phyloP scores from a whole-genome alignment of 345 rosid species.

The Fremontodendron californicum region DNA sequence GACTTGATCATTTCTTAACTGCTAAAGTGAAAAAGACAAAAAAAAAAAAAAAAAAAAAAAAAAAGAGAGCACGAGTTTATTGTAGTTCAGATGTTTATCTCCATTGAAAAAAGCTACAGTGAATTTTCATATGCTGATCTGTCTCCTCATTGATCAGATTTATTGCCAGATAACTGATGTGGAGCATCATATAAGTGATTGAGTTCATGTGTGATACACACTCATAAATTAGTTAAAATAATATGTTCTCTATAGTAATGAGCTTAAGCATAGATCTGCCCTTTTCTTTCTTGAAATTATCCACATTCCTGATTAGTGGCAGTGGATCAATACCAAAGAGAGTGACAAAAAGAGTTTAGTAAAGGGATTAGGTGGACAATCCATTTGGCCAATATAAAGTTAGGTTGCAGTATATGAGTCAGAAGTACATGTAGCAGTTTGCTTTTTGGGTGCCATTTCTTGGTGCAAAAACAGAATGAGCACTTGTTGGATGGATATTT shows the following conservation, averaged over 20 bases:
- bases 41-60: neutral
- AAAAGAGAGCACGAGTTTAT: neutral
- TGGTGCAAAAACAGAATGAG: conserved; percentile 16
- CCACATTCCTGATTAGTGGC: conserved; percentile 26
- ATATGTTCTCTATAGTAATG: conserved; percentile 17
- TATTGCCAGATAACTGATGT: conserved; percentile 13
- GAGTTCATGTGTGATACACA: too few relatives aligned
- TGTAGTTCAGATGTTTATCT: conserved; percentile 4
- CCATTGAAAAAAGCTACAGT: conserved; percentile 3
- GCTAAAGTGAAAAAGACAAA: neutral
- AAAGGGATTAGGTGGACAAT: conserved; percentile 34
- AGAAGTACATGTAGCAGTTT: conserved; percentile 22
- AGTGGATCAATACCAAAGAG: conserved; percentile 20
- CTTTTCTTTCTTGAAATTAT: conserved; percentile 29
- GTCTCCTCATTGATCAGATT: conserved; percentile 21
- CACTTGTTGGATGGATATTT: neutral
- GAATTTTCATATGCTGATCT: conserved; percentile 10
- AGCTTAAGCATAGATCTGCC: conserved; percentile 26
- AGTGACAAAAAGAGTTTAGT: conserved; percentile 19
- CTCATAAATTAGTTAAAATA: conserved; percentile 11
- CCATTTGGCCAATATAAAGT: conserved; percentile 41
- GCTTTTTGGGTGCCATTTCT: conserved; percentile 20
- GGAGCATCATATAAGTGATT: conserved; percentile 21
- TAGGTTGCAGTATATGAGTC: conserved; percentile 15
- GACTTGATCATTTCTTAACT: conserved; percentile 12